Conservation (phyloP, 2,329 filamentous ascomycete species). For the Clathrospora elynae region DNA sequence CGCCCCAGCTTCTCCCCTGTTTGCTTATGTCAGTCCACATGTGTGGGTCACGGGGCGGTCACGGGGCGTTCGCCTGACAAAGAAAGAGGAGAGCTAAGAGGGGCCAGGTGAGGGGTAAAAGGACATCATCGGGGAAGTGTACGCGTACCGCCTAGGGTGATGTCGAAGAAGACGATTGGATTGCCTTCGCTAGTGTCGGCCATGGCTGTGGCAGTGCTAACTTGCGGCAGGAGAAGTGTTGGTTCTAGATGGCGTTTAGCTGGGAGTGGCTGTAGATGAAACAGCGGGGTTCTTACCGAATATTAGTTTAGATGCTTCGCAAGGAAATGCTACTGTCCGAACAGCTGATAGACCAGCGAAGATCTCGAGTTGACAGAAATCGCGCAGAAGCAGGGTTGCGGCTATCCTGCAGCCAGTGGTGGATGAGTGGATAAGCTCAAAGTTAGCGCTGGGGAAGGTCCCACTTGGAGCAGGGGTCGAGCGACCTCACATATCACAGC, state of each 20-base stretch:
- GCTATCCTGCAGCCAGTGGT: slow-evolving; percentile 18
- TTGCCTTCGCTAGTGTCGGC: slow-evolving; percentile 47
- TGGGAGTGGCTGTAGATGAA: slow-evolving; percentile 11
- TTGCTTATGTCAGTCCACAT: slow-evolving; percentile 28
- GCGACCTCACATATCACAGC: too few species aligned
- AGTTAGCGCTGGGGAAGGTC: slow-evolving; percentile 25
- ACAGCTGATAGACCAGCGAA: slow-evolving; percentile 15
- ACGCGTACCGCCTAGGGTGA: slow-evolving; percentile 73
- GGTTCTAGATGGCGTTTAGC: slow-evolving; percentile 29
- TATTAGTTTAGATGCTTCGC: too few species aligned
- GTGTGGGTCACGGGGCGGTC: neutral
- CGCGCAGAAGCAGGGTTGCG: slow-evolving; percentile 10
- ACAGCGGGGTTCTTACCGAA: slow-evolving; percentile 14
- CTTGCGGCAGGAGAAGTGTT: slow-evolving; percentile 1
- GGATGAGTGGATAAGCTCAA: too few species aligned
- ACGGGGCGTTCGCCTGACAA: slow-evolving; percentile 11
- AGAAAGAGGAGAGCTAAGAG: slow-evolving; percentile 19
- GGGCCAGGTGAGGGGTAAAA: slow-evolving; percentile 19
- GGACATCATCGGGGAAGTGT: slow-evolving; percentile 3
- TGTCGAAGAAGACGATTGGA: slow-evolving; percentile 73
- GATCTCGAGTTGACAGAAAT: slow-evolving; percentile 9
- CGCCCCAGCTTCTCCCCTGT: slow-evolving; percentile 45
- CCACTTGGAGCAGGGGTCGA: slow-evolving; percentile 12
- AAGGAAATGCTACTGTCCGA: too few species aligned
- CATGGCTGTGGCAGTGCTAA: slow-evolving; percentile 44